Evolutionary conservation across 2,329 filamentous ascomycete species (phyloP).

Genomic region (Macroventuria anomochaeta): DNA sequence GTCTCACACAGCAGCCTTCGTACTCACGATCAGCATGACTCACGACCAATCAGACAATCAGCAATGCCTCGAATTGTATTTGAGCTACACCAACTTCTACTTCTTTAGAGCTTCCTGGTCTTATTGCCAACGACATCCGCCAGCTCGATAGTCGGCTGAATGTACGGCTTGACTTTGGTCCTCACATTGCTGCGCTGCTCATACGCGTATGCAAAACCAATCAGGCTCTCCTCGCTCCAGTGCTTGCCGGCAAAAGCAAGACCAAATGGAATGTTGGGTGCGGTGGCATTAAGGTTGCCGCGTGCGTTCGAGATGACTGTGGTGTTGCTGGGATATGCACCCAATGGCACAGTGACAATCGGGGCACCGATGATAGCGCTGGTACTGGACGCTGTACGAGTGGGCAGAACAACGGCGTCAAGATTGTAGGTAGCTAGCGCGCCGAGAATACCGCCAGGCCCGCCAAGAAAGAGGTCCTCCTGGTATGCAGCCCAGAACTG

Average conservation of each 20-base stretch:
- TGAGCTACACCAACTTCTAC: not conserved
- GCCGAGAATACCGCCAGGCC: constrained; percentile 66
- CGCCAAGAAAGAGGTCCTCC: constrained; percentile 60
- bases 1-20: not conserved
- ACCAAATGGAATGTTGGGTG: constrained; percentile 66
- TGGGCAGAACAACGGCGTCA: constrained; percentile 68
- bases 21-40: not conserved
- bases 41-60: not conserved
- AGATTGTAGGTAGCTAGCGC: constrained; percentile 63
- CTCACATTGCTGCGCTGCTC: constrained; percentile 66
- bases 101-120: not conserved
- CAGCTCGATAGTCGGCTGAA: constrained; percentile 58
- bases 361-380: constrained; percentile 66
- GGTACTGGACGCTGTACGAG: constrained; percentile 55
- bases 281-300: constrained; percentile 60
- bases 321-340: constrained; percentile 59
- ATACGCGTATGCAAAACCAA: constrained; percentile 72
- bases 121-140: constrained; percentile 48
- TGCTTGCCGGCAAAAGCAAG: constrained; percentile 66
- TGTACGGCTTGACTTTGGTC: constrained; percentile 55
- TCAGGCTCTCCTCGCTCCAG: constrained; percentile 67
- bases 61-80: not conserved
- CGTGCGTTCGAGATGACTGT: constrained; percentile 54
- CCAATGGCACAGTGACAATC: constrained; percentile 68
- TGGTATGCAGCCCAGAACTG: constrained; percentile 66